phyloP scores from a whole-genome alignment of 495 filamentous ascomycete species.

The Aspergillus nanangensis region DNA sequence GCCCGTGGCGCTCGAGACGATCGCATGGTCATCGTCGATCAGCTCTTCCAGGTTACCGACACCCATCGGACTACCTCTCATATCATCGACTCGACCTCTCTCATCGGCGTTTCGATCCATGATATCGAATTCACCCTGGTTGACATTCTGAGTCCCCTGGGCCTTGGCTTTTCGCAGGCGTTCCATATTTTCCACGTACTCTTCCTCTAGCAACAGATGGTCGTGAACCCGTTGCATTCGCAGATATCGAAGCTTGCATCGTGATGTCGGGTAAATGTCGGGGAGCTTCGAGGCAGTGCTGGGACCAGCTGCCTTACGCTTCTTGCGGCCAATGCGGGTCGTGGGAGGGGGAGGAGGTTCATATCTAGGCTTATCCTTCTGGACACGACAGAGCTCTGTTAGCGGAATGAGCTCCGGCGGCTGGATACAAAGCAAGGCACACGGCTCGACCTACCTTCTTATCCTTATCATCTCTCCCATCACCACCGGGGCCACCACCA shows the following conservation, averaged over 20 bases:
- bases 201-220: conserved; percentile 93
- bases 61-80: conserved; percentile 98
- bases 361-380: conserved; percentile 99
- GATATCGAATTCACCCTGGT: conserved; percentile 37
- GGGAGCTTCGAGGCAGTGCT: conserved; percentile 94
- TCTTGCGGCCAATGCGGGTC: conserved; percentile 96
- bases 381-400: conserved; percentile 15
- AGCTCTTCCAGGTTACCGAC: conserved; percentile 97
- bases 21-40: conserved; percentile 99
- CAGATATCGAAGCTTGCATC: conserved; percentile 94
- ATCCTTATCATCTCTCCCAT: conserved; percentile 83
- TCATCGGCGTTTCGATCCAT: conserved; percentile 85
- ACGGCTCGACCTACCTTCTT: conserved; percentile 70
- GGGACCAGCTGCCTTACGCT: conserved; percentile 87
- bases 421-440: background rate
- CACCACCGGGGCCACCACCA: conserved; percentile 60
- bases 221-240: conserved; percentile 99
- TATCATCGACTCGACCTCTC: conserved; percentile 93
- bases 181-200: conserved; percentile 99
- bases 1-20: conserved; percentile 94
- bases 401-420: conserved; percentile 7
- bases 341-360: conserved; percentile 96
- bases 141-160: conserved; percentile 58
- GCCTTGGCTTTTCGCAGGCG: conserved; percentile 87
- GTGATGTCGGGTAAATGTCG: conserved; percentile 85